Percentiles rank a stretch among this genome's conserved stretches.
These are phyloP conservation scores for Syzygium aqueum DNA, from an alignment of 345 rosid genomes.

Conservation along the genomic window DNA sequence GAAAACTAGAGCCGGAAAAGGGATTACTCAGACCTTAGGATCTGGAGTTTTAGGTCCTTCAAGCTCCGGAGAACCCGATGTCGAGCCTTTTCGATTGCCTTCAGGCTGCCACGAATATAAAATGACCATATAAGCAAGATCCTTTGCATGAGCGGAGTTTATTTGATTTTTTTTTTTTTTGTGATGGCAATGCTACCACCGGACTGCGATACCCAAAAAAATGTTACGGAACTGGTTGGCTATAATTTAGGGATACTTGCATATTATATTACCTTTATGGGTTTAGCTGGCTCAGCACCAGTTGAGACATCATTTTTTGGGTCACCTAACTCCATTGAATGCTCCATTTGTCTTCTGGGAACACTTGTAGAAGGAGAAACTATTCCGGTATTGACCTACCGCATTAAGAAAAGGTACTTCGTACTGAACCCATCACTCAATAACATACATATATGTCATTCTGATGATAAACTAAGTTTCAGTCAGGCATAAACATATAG, in stretches of 20 bases:
- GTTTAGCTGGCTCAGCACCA: slow-evolving; percentile 29
- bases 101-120: slow-evolving; percentile 29
- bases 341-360: slow-evolving; percentile 43
- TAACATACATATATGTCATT: background rate
- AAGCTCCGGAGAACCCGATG: slow-evolving; percentile 35
- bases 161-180: background rate
- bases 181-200: background rate
- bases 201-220: background rate
- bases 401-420: background rate
- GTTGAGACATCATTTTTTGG: slow-evolving; percentile 22
- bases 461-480: slow-evolving; percentile 20
- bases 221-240: background rate
- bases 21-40: slow-evolving; percentile 31
- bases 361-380: slow-evolving; percentile 35
- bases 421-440: background rate
- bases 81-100: slow-evolving; percentile 40
- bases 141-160: background rate
- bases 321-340: slow-evolving; percentile 50
- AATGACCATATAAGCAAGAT: background rate
- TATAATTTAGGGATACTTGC: background rate
- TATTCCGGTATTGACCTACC: slow-evolving; percentile 25
- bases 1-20: background rate
- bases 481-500: background rate
- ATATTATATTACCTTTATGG: slow-evolving; percentile 33
- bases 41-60: slow-evolving; percentile 59